Base-by-base conservation (phyloP, 1,284 basidiomycete genomes). In the Singerocomus rubriflavus region DNA sequence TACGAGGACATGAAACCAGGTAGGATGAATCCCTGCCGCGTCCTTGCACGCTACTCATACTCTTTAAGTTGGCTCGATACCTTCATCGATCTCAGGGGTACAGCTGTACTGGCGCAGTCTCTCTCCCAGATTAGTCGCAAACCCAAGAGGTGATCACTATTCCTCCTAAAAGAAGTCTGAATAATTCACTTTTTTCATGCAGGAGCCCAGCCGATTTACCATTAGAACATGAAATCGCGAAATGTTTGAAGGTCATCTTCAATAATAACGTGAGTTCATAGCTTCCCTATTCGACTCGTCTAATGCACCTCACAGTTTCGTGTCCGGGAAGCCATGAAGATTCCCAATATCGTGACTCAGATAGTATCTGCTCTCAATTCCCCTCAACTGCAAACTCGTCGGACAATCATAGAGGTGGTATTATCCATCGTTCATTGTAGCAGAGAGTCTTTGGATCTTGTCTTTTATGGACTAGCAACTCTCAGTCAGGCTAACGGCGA, bases 171-270 rank as follows among this genome's bases (percentile, higher is more conserved):
- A 5, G 2, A 21, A 21, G 21, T n/a, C n/a, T 13, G 13, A 17
- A 38, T 38, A 31, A 31, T 39, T 51, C n/a, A 50, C 38, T 36
- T 40, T 58, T 46, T 37, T 14, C 34, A 43, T 36, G 13, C 52
- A 90, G 88, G 58, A 79, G 75, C 42, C 81, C 85, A 46, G 69
- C 72, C 25, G 93, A 98, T 60, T 76, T 78, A 33, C 72, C 76
- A 14, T 73, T 97, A 41, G 96, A 98, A 69, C 85, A 93, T 51
- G 95, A 98, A 71, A 77, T 95, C 42, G 81, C 92, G 51, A 97
- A 95, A 69, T 94, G 91, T 62, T 73, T 98, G 54, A 88, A 85
- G 61, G 84, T 84, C 33, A 88, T 97, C 33, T 77, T 98, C 50
- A 96, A 96, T 66, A 81, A 76, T 58, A 74, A 61, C 55, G 81